Base-by-base conservation (phyloP, 176 grass and related monocot species). In the Tillandsia leiboldiana region DNA sequence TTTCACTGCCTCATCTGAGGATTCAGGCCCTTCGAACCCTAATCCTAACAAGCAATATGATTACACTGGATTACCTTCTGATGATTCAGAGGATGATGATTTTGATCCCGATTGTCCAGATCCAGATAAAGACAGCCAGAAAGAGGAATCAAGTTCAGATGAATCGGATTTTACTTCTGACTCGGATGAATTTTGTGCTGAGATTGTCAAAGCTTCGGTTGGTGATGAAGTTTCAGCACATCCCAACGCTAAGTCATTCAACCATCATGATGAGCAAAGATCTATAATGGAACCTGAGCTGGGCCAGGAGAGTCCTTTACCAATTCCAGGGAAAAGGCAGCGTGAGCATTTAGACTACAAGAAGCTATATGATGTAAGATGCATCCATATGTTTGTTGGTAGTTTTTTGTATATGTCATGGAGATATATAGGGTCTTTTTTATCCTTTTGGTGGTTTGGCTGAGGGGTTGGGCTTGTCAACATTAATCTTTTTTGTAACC, bases 71-170 rank as follows among this genome's bases (percentile, higher is more conserved):
- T 87, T 99, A 27, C 87, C 90, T 73, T 99, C 84, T 22, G 94
- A 99, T 68, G 94, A 99, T 73, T 93, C 94, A 13, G 94, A 90
- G 78, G 94, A 99, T 82, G 94, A 87, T 85, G 87, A 99, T 78
- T 99, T 85, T 62, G 79, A 96, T 69, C 92, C 92, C 65, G 81
- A 73, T 72, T 61, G 76, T 64, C 58, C 80, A 70, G 63, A 87
- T 80, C 82, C 88, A 26, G 84, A 90, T 10, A 86, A 81, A 54
- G 81, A 88, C 52, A 71, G 72, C 27, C 73, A 85, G 33, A 85
- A 90, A 65, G 65, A 70, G 12, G 52, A 73, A 73, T 73, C 73
- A 61, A 76, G 78, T 26, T 83, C 77, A 56, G 82, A 80, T 51
- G 85, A 83, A 27, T 92, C 89, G 65, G 94, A 99, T 73, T 99